Evolutionary conservation across 345 rosid genomes (phyloP).

Genomic region (Salix koriyanagi): DNA sequence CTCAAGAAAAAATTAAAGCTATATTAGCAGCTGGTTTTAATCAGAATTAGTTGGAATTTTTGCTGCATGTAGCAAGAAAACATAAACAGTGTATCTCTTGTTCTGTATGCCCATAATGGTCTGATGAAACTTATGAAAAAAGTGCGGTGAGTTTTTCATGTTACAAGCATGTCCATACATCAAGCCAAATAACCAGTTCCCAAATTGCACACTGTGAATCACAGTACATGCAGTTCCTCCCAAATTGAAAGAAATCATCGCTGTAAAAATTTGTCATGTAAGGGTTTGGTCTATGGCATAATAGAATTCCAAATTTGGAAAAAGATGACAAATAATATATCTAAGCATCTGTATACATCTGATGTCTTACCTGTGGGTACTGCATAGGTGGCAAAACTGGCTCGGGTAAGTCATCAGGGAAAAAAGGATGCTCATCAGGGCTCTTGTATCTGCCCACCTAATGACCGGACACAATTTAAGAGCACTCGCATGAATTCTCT

Average conservation of each 20-base stretch:
- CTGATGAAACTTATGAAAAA: not conserved
- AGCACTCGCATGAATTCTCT: not conserved
- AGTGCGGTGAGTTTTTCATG: not conserved
- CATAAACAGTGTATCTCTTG: not conserved
- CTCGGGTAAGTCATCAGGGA: slow-evolving; percentile 64
- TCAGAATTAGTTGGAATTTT: not conserved
- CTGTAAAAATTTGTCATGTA: not conserved
- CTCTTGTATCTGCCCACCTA: slow-evolving; percentile 85
- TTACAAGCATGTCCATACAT: not conserved
- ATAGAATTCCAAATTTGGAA: not conserved
- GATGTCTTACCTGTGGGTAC: slow-evolving; percentile 51
- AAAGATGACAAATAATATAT: not conserved
- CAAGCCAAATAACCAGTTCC: not conserved
- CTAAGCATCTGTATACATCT: not conserved
- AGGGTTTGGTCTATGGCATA: not conserved
- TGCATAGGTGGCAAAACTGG: slow-evolving; percentile 77
- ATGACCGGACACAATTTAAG: slow-evolving; percentile 6
- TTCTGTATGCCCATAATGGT: not conserved
- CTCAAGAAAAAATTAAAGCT: not conserved
- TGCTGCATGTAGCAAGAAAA: not conserved
- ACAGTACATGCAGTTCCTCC: not conserved
- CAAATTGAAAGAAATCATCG: not conserved
- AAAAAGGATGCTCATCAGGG: slow-evolving; percentile 92
- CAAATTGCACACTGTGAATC: not conserved
- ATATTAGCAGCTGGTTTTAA: not conserved